These are phyloP conservation scores for Nicotiana knightiana DNA, from an alignment of 257 asterid species.

Conservation along the genomic window DNA sequence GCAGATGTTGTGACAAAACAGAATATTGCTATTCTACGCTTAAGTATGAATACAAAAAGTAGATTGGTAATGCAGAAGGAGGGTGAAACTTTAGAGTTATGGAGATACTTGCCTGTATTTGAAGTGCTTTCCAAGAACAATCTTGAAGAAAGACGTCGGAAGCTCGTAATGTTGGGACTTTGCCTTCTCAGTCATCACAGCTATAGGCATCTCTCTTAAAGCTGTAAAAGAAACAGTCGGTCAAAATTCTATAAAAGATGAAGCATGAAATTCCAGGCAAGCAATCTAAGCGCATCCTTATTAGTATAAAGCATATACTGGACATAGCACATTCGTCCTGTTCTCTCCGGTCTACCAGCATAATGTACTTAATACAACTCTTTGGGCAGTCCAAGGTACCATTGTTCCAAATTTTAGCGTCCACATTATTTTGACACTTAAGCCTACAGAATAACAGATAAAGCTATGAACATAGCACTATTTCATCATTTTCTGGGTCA, in stretches of 20 bases:
- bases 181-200: constrained; percentile 68
- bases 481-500: not conserved
- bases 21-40: no score
- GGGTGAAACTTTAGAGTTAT: not conserved
- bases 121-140: constrained; percentile 80
- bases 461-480: not conserved
- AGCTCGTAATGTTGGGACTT: constrained; percentile 85
- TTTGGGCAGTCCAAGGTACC: not conserved
- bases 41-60: not conserved
- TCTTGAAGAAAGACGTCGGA: constrained; percentile 89
- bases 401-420: not conserved
- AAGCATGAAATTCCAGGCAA: not conserved
- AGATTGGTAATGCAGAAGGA: not conserved
- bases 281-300: not conserved
- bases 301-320: not conserved
- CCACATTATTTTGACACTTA: not conserved
- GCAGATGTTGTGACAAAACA: not conserved
- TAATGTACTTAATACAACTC: no score
- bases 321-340: not conserved
- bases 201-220: constrained; percentile 80
- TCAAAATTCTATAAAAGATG: not conserved
- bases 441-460: not conserved
- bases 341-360: not conserved
- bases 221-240: constrained; percentile 43
- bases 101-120: constrained; percentile 59